Base-by-base conservation (phyloP, 2,329 filamentous ascomycete species). In the Cordyceps javanica region DNA sequence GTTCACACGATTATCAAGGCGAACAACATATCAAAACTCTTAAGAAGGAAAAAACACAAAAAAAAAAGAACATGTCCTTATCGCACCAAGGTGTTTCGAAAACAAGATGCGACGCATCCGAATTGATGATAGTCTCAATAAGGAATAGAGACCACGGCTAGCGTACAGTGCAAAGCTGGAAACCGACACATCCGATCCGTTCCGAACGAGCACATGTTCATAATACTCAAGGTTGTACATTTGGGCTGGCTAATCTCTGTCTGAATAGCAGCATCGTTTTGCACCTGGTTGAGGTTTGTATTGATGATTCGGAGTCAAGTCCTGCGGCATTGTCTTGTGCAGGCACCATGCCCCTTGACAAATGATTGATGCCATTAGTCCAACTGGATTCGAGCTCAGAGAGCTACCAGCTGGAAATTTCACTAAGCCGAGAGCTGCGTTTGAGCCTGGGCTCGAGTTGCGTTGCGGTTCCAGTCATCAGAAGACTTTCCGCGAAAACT, bases 391-490 rank as follows among this genome's bases (percentile, higher is more conserved):
- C 34, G 23, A 16, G 16, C 25, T 28, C 16, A 23, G 19, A 25
- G n/a, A n/a, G 30, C 45, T 26, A 28, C 36, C 26, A 38, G 45
- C 45, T 28, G 21, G 23, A 21, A 14, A 50, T 36, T 41, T 57
- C 45, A 54, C 58, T 60, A 60, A 34, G 65, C 59, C 44, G 68
- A 67, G 25, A 66, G 53, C 45, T 63, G 62, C 16, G 65, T 60
- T 30, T 63, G 63, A 30, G 55, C 38, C 16, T 65, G 63, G 39
- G 25, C 8, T 32, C 51, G 32, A 1, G 30, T 28, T 3, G 51
- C 16, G n/a, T 46, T 50, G 28, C 75, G 72, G 45, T 67, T 70
- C 77, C 76, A 78, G 58, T 66, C 72, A 5, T 77, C 74, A 13
- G 73, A 70, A 25, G 66, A 68, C 58, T 73, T 69, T 41, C 70